These are phyloP conservation scores for Euptelea pleiosperma DNA, from an alignment of 164 flowering plant species.

Conservation along the genomic window DNA sequence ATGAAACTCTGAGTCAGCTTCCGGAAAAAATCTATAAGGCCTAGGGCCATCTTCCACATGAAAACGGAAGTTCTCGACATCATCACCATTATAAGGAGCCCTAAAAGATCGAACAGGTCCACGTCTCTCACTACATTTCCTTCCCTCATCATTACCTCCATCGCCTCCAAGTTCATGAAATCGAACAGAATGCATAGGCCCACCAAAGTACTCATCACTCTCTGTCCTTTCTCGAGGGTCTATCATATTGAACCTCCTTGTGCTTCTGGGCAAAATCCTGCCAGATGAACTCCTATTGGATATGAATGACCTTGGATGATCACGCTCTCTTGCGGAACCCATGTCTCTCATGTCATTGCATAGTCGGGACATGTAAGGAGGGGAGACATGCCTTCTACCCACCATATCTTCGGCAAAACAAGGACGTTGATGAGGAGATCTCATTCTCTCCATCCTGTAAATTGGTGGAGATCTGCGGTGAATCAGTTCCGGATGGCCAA, in stretches of 20 bases:
- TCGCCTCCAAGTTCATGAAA: constrained; percentile 44
- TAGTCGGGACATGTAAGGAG: constrained; percentile 32
- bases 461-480: constrained; percentile 46
- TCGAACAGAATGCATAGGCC: constrained; percentile 33
- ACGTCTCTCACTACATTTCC: constrained; percentile 46
- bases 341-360: constrained; percentile 42
- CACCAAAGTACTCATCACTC: constrained; percentile 39
- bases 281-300: constrained; percentile 43
- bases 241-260: constrained; percentile 37
- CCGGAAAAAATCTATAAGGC: constrained; percentile 46
- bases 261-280: constrained; percentile 34
- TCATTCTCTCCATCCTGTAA: constrained; percentile 46
- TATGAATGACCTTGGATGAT: constrained; percentile 33
- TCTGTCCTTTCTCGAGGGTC: constrained; percentile 51
- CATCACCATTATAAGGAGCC: constrained; percentile 34
- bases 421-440: constrained; percentile 44
- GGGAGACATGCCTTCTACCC: constrained; percentile 44
- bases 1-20: constrained; percentile 33
- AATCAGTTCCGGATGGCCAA: constrained; percentile 39
- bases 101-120: constrained; percentile 45
- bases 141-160: constrained; percentile 42
- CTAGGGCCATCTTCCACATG: constrained; percentile 42
- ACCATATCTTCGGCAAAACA: constrained; percentile 39
- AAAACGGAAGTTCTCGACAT: constrained; percentile 33
- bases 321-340: constrained; percentile 40